Percentiles rank a stretch among this genome's conserved stretches.
Evolutionary conservation across 2,329 filamentous ascomycete genomes (phyloP).

Genomic region (Incumbomyces delicatus): DNA sequence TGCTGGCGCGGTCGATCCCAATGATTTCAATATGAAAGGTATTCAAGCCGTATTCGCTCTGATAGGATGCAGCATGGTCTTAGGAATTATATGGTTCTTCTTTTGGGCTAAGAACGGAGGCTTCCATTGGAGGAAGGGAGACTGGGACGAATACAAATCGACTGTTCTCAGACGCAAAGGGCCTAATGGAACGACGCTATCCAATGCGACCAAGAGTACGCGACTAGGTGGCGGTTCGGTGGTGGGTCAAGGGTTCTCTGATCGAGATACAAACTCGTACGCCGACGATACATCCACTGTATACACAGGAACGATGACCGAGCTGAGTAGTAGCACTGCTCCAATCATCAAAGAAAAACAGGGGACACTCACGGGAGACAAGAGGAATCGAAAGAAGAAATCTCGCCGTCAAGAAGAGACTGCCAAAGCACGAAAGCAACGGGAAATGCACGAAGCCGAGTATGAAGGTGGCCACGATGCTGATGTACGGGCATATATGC

Average conservation of each 20-base stretch:
- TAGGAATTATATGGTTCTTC: constrained; percentile 88
- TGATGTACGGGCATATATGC: constrained; percentile 72
- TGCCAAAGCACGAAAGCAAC: constrained; percentile 36
- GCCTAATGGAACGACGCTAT: constrained; percentile 77
- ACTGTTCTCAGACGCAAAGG: constrained; percentile 83
- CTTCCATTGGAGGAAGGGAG: constrained; percentile 71
- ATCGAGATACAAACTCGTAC: constrained; percentile 37
- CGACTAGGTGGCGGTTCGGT: constrained; percentile 76
- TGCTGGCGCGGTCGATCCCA: constrained; percentile 31
- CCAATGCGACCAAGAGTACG: constrained; percentile 71
- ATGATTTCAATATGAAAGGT: constrained; percentile 43
- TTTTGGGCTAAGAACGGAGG: constrained; percentile 96
- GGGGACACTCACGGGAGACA: constrained; percentile 11
- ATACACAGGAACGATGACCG: constrained; percentile 21
- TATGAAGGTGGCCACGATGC: constrained; percentile 55
- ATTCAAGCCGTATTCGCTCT: constrained; percentile 81
- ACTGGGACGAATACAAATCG: constrained; percentile 98
- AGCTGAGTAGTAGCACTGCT: constrained; percentile 18
- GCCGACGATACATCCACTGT: constrained; percentile 35
- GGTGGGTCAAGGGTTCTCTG: constrained; percentile 54
- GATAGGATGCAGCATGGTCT: constrained; percentile 65
- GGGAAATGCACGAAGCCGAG: constrained; percentile 24
- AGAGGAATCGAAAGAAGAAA: constrained; percentile 32
- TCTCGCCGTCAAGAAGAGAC: constrained; percentile 15
- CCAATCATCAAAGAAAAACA: constrained; percentile 28